Evolutionary conservation across 1,139 yeast species (phyloP).

Genomic region (Geotrichum phurueaensis): DNA sequence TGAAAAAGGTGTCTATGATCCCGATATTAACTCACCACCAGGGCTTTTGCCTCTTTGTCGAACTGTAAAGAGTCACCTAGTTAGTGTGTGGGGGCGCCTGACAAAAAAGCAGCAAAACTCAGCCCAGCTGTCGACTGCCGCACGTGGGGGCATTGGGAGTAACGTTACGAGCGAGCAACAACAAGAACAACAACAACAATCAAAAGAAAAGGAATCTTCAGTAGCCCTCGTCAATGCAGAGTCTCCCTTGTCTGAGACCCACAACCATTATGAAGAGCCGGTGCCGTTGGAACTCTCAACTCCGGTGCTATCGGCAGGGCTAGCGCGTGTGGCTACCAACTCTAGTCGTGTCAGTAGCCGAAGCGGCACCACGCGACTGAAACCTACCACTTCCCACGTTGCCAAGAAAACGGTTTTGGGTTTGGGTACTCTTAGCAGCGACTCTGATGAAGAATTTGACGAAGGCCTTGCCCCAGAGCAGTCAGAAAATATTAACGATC

Average conservation of each 20-base stretch:
- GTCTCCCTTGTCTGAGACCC: neutral
- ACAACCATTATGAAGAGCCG: neutral
- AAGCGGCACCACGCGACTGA: neutral
- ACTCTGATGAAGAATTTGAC: neutral
- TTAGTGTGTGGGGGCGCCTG: neutral
- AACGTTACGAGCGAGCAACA: neutral
- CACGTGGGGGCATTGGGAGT: neutral
- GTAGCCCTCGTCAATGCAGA: neutral
- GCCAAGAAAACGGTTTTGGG: conserved; percentile 12
- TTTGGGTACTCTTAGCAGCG: conserved; percentile 5
- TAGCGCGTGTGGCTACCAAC: neutral
- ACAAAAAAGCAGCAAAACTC: neutral
- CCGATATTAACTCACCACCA: neutral
- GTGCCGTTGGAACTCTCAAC: neutral
- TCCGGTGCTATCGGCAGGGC: neutral
- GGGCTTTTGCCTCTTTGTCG: neutral
- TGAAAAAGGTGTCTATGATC: conserved; percentile 8
- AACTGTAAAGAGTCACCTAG: neutral
- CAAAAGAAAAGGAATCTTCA: neutral
- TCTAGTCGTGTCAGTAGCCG: neutral
- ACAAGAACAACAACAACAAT: neutral
- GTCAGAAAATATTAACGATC: conserved; percentile 10
- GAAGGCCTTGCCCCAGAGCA: neutral
- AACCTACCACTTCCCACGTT: neutral
- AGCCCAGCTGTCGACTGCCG: neutral